Base-by-base conservation (phyloP, 352 stramenopile genomes). In the Phytophthora foliorum region DNA sequence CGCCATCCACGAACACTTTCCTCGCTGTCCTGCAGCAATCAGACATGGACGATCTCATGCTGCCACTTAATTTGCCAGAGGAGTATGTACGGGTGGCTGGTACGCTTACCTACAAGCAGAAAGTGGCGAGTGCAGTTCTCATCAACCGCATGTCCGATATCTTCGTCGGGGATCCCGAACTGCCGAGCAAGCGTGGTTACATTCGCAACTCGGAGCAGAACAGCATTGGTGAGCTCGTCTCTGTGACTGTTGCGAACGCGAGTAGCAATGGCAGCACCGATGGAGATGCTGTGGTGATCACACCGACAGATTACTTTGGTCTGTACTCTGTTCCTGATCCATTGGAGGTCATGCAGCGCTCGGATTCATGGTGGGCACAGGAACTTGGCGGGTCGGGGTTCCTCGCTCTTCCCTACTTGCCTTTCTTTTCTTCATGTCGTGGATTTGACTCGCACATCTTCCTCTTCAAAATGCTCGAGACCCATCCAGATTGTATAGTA, bases 351-450 rank as follows among this genome's bases (percentile, higher is more conserved):
- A 73, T 91, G 3, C 45, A 78, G 29, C 76, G 78, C 17, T 82
- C 78, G 3, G 77, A 91, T 44, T 77, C 74, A 16, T 95, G 87
- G 87, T 98, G 93, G 93, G 72, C 72, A 19, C 75, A 90, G 13
- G 81, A 97, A 32, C 66, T 94, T 0, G 74, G 78, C 14, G 86
- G 72, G 0, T 61, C 73, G 4, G 69, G 81, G 2, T 97, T 94
- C 50, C 67, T 98, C n/a, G 87, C 81, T 6, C 75, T 99, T 21
- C 92, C 97, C 2, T 99, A 99, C 65, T 74, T 99, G 42, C 97
- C 97, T 0, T 99, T 97, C 72, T 98, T 99, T 44, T 98, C 91
- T n/a, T 97, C 95, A 34, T 99, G 97, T 59, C 81, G 94, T 16
- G 96, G 93, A 7, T 99, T 97, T 73, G 97, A 98, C 58, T 98